These are phyloP conservation scores for Epichloe glyceriae DNA, from an alignment of 2,329 filamentous ascomycete species.

Conservation along the genomic window DNA sequence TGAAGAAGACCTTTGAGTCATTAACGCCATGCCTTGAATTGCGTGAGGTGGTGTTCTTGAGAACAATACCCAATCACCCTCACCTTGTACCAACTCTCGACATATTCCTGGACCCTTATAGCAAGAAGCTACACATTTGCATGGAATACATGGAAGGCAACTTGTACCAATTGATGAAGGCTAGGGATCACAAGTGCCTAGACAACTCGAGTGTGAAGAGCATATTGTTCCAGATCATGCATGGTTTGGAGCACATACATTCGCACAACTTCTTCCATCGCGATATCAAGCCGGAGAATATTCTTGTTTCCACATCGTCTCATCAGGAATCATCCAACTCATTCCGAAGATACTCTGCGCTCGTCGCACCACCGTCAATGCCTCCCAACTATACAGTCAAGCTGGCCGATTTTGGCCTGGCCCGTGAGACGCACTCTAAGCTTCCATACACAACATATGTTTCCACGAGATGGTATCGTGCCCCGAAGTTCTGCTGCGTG, in stretches of 20 bases:
- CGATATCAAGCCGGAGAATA: slow-evolving; percentile 98
- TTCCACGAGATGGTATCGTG: slow-evolving; percentile 95
- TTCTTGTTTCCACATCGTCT: slow-evolving; percentile 83
- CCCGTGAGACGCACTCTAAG: slow-evolving; percentile 94
- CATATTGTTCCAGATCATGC: slow-evolving; percentile 93
- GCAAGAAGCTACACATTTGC: slow-evolving; percentile 89
- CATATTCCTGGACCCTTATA: slow-evolving; percentile 94
- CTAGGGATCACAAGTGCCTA: slow-evolving; percentile 85
- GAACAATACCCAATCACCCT: slow-evolving; percentile 72
- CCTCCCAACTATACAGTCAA: slow-evolving; percentile 92
- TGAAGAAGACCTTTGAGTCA: slow-evolving; percentile 98
- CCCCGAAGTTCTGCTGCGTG: slow-evolving; percentile 83
- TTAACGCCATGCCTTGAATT: slow-evolving; percentile 83
- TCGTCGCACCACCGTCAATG: slow-evolving; percentile 90
- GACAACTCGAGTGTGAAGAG: slow-evolving; percentile 92
- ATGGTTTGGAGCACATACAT: slow-evolving; percentile 93
- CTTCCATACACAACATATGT: slow-evolving; percentile 97
- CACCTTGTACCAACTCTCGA: slow-evolving; percentile 96
- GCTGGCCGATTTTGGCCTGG: slow-evolving; percentile 94
- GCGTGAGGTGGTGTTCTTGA: slow-evolving; percentile 91
- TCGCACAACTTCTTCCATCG: slow-evolving; percentile 96
- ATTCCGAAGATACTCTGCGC: slow-evolving; percentile 82
- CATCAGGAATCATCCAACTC: slow-evolving; percentile 70
- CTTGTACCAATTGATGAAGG: slow-evolving; percentile 97
- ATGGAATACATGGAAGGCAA: slow-evolving; percentile 99